These are phyloP conservation scores for Rhytidhysteron rufulum DNA, from an alignment of 2,329 filamentous ascomycete species.

Conservation along the genomic window DNA sequence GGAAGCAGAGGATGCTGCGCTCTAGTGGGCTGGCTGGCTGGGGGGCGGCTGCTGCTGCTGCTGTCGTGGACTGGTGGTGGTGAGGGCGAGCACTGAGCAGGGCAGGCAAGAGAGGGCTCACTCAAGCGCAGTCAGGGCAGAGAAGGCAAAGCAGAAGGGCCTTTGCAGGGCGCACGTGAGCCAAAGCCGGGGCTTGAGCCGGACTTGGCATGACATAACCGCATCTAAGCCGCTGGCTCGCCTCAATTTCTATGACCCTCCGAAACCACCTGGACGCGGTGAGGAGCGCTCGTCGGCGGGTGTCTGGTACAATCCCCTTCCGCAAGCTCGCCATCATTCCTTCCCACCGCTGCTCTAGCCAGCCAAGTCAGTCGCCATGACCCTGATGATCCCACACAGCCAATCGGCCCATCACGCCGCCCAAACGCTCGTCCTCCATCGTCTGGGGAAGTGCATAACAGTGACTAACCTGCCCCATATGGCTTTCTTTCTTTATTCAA, in stretches of 20 bases:
- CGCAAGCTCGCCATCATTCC: background rate
- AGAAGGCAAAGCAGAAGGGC: too few species aligned
- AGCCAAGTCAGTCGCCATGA: conserved; percentile 2
- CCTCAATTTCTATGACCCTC: conserved; percentile 3
- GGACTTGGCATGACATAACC: background rate
- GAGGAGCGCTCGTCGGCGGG: too few species aligned
- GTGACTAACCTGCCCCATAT: too few species aligned
- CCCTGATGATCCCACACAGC: background rate
- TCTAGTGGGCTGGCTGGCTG: background rate
- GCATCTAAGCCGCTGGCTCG: background rate
- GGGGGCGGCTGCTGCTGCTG: background rate
- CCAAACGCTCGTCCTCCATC: background rate
- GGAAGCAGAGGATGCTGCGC: background rate
- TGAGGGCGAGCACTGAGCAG: background rate
- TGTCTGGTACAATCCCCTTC: background rate
- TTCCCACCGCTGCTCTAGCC: background rate
- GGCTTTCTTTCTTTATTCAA: too few species aligned
- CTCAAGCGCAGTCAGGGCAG: background rate
- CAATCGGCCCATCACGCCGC: background rate
- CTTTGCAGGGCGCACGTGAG: background rate
- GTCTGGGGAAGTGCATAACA: background rate
- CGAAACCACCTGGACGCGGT: too few species aligned
- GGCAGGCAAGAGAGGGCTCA: background rate
- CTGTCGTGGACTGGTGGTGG: background rate
- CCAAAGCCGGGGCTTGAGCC: background rate